These are phyloP conservation scores for Nakazawaea molendinolei DNA, from an alignment of 805 yeast genomes.

Conservation along the genomic window DNA sequence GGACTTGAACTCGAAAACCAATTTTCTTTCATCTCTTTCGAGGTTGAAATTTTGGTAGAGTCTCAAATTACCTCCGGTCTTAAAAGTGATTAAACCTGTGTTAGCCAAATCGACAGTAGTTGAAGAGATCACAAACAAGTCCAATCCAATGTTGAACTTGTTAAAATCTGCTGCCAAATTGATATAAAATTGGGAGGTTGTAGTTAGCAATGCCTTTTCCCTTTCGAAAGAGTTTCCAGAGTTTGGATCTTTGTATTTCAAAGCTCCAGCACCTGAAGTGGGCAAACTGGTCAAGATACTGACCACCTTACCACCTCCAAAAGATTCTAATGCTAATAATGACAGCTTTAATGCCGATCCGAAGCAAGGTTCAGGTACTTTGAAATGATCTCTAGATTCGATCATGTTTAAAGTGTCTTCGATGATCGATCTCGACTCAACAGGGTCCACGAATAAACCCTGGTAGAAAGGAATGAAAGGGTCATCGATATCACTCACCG, in stretches of 20 bases:
- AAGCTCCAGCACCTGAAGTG: constrained; percentile 71
- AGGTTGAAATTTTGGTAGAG: constrained; percentile 62
- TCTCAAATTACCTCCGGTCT: constrained; percentile 66
- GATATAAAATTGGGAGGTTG: constrained; percentile 57
- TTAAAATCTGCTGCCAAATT: constrained; percentile 52
- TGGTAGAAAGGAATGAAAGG: constrained; percentile 75
- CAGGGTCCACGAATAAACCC: constrained; percentile 79
- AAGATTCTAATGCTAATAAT: constrained; percentile 45
- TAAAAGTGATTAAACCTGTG: constrained; percentile 52
- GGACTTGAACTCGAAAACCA: constrained; percentile 53
- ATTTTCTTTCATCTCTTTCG: constrained; percentile 61
- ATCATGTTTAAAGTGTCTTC: constrained; percentile 61
- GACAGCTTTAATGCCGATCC: constrained; percentile 78
- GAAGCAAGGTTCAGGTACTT: constrained; percentile 57
- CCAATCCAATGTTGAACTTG: constrained; percentile 61
- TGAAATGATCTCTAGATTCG: constrained; percentile 37
- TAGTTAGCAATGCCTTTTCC: constrained; percentile 43
- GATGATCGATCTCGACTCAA: constrained; percentile 54
- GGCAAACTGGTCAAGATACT: constrained; percentile 66
- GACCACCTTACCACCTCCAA: constrained; percentile 83
- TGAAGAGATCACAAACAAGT: constrained; percentile 62
- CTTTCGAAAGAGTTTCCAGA: constrained; percentile 32
- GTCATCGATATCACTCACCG: constrained; percentile 66
- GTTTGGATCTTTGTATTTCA: constrained; percentile 34
- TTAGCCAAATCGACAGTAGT: constrained; percentile 68